phyloP scores from a whole-genome alignment of 2,329 filamentous ascomycete species.

The Epicoccum nigrum region DNA sequence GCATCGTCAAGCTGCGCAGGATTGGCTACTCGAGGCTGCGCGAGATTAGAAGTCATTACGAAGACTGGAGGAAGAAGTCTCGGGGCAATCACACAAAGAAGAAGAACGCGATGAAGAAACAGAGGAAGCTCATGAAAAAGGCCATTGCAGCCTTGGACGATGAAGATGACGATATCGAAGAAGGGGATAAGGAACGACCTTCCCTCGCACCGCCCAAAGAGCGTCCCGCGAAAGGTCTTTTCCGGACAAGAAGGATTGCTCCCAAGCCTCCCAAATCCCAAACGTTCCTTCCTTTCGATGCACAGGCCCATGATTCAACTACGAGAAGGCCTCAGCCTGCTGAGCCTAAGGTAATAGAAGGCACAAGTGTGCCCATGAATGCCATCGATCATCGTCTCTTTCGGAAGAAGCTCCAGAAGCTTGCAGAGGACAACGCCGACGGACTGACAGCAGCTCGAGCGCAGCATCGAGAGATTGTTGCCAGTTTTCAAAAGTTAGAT shows the following conservation, averaged over 20 bases:
- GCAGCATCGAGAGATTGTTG: constrained; percentile 48
- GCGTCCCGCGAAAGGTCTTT: constrained; percentile 39
- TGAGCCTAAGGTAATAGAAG: constrained; percentile 31
- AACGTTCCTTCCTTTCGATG: constrained; percentile 38
- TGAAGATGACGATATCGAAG: constrained; percentile 26
- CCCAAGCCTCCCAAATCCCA: constrained; percentile 29
- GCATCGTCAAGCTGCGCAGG: constrained; percentile 53
- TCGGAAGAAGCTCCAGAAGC: constrained; percentile 34
- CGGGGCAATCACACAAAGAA: constrained; percentile 36
- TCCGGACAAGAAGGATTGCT: constrained; percentile 29
- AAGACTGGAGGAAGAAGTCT: constrained; percentile 31
- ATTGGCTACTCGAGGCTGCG: constrained; percentile 40
- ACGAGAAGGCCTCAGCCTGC: too few species aligned
- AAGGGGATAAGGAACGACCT: constrained; percentile 22
- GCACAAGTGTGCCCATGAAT: constrained; percentile 37
- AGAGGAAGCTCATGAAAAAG: constrained; percentile 34
- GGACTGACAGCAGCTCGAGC: constrained; percentile 52
- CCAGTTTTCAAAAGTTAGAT: constrained; percentile 54
- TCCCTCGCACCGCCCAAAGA: constrained; percentile 25
- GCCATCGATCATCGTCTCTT: constrained; percentile 39
- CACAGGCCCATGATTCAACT: too few species aligned
- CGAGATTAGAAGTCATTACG: constrained; percentile 37
- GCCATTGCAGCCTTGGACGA: constrained; percentile 27
- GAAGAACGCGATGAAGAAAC: constrained; percentile 35
- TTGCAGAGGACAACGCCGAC: constrained; percentile 34